These are phyloP conservation scores for Quercus lobata DNA, from an alignment of 331 rosid genomes.

Conservation along the genomic window DNA sequence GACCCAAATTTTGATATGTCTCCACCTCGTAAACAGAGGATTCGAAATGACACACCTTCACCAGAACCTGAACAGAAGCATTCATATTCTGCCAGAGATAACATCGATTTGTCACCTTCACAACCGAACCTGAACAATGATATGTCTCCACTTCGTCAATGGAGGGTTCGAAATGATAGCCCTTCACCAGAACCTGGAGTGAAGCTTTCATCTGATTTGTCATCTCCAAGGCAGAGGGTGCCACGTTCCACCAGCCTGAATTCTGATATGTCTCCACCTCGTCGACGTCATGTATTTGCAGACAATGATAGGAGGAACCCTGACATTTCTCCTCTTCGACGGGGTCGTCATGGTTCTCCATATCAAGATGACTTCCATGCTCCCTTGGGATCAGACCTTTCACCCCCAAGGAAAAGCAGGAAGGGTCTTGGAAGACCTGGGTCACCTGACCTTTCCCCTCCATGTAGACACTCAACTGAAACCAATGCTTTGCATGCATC, in stretches of 20 bases:
- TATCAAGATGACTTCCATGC: conserved; percentile 24
- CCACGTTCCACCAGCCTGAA: conserved; percentile 1
- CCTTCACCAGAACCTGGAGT: conserved; percentile 53
- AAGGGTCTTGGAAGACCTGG: conserved; percentile 28
- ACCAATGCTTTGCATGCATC: conserved; percentile 27
- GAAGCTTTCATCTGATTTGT: conserved; percentile 46
- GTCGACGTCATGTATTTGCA: conserved; percentile 15
- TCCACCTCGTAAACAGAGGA: conserved; percentile 59
- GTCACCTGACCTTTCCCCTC: conserved; percentile 24
- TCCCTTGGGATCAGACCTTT: conserved; percentile 41
- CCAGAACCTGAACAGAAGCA: conserved; percentile 44
- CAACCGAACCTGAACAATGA: background rate
- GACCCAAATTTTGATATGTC: conserved; percentile 41
- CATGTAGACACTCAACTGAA: conserved; percentile 7
- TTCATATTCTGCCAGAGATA: conserved; percentile 22
- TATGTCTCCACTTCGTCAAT: conserved; percentile 63
- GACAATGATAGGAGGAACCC: conserved; percentile 10
- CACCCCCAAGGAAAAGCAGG: conserved; percentile 65
- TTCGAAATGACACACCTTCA: conserved; percentile 59
- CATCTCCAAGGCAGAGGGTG: conserved; percentile 14
- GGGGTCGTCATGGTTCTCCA: conserved; percentile 29
- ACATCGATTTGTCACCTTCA: conserved; percentile 42
- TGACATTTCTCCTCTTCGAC: conserved; percentile 48
- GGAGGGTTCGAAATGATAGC: conserved; percentile 44
- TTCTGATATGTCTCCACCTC: conserved; percentile 41